Evolutionary conservation across 257 asterid species (phyloP), one percentile per base, ranked within the genome.

Genomic region (Oldenlandia corymbosa): DNA sequence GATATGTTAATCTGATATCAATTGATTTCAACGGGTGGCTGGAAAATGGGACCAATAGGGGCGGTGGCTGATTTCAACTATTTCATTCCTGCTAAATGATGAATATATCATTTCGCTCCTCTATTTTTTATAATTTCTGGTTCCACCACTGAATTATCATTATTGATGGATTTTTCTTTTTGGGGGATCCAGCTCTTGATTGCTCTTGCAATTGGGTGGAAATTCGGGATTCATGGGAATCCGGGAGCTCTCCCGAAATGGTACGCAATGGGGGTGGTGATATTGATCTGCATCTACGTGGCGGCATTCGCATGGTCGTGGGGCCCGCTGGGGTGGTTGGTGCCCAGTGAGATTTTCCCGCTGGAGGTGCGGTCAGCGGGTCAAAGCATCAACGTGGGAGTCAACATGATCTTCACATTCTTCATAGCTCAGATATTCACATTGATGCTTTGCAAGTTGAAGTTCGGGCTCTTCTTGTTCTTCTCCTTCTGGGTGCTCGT

Each of bases 251-350:
- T 86, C 7, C 88, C 90, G 0, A 75, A 76, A 31, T 78, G 87
- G 88, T 88, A 80, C 24, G 96, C 93, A 0, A 7, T 36, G 4
- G 30, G 71, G 42, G 90, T 88, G 47, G 88, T 88, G 26, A 10
- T 52, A n/a, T 73, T 88, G 9, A 86, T 88, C 10, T 88, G 96
- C 43, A n/a, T 79, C 10, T 88, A 84, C 23, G 96, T 88, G 0
- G 83, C 87, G 5, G 96, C 82, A 11, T 86, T 85, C 31, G 89
- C 95, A 0, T 83, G 92, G 95, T 88, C 96, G 49, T 88, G 96
- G 96, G 96, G 96, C 0, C 96, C 96, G 5, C 75, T 88, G 23
- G 95, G 92, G 0, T 86, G 96, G 96, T 67, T 86, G 7, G 90
- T 88, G 1, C 94, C 94, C 0, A 88, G 96, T 71, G 94, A 88